Evolutionary conservation across 768 basidiomycete species (phyloP), one percentile per base, ranked within the genome.

Genomic region (Tulasnella sp.): DNA sequence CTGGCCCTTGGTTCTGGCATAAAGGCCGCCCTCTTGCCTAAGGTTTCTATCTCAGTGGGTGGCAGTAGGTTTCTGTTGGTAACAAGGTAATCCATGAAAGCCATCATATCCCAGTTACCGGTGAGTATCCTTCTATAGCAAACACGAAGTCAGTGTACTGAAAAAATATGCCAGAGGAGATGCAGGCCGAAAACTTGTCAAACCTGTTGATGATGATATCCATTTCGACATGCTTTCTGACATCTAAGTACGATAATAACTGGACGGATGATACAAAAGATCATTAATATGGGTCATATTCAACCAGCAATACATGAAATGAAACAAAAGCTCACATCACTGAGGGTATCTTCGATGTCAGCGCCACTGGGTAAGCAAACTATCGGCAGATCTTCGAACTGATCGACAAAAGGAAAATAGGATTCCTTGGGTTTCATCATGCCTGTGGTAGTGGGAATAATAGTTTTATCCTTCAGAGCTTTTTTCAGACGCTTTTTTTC

Each of bases 161-260:
- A n/a, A n/a, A n/a, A n/a, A n/a, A n/a, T n/a, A n/a, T n/a, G n/a
- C n/a, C n/a, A n/a, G n/a, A n/a, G 7, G 28, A 33, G 13, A 3
- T n/a, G n/a, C 28, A 2, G 58, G n/a, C n/a, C n/a, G n/a, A n/a
- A n/a, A n/a, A 1, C 10, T n/a, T 4, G 1, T 57, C 70, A 43
- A 46, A 85, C 81, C 91, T 73, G 48, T 83, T 77, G 61, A 99
- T 98, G n/a, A 99, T 74, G 3, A 95, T 69, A 63, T 96, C 90
- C 1, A 96, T 70, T 54, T 96, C 86, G 6, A 96, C 89, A 56
- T 92, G 90, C 61, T 80, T 87, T 15, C 89, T 76, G 10, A 96
- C 87, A 9, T 90, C 93, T 0, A 96, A 66, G 1, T 72, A 74
- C 25, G 75, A 68, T 5, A 90, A 65, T 2, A 88, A 7, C 48